Conservation (phyloP, 306 rosid species). For the Calophaca sinica region DNA sequence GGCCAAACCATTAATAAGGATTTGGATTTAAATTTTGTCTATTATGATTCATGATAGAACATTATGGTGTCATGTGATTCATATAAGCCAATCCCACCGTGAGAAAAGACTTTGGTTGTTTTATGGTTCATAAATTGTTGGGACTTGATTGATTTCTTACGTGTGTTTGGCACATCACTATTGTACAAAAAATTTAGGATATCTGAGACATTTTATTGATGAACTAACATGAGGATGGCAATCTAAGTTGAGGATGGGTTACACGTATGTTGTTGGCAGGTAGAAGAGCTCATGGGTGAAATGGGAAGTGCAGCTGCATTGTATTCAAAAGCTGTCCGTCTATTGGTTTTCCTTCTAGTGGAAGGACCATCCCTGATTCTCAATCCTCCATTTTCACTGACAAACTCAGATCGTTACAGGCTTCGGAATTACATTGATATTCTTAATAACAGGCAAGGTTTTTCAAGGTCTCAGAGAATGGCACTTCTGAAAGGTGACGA, state of each 20-base stretch:
- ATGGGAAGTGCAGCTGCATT: conserved; percentile 76
- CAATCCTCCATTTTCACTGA: conserved; percentile 89
- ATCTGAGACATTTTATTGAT: conserved; percentile 20
- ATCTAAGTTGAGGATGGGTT: conserved; percentile 39
- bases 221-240: conserved; percentile 19
- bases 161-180: conserved; percentile 6
- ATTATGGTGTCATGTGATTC: background rate
- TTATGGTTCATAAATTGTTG: background rate
- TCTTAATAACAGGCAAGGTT: conserved; percentile 81
- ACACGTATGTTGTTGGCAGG: conserved; percentile 60
- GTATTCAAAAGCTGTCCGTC: conserved; percentile 77
- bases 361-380: conserved; percentile 96
- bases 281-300: conserved; percentile 91
- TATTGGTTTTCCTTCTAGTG: conserved; percentile 78
- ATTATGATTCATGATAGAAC: background rate
- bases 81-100: background rate
- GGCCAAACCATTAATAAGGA: background rate
- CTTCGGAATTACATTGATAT: conserved; percentile 79
- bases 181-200: conserved; percentile 23
- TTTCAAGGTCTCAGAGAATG: conserved; percentile 81
- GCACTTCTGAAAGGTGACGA: conserved; percentile 68
- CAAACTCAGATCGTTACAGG: conserved; percentile 87
- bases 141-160: conserved; percentile 15
- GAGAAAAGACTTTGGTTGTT: background rate
- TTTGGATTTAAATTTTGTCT: background rate